Base-by-base conservation (phyloP, 345 rosid genomes). In the Dipteronia sinensis region DNA sequence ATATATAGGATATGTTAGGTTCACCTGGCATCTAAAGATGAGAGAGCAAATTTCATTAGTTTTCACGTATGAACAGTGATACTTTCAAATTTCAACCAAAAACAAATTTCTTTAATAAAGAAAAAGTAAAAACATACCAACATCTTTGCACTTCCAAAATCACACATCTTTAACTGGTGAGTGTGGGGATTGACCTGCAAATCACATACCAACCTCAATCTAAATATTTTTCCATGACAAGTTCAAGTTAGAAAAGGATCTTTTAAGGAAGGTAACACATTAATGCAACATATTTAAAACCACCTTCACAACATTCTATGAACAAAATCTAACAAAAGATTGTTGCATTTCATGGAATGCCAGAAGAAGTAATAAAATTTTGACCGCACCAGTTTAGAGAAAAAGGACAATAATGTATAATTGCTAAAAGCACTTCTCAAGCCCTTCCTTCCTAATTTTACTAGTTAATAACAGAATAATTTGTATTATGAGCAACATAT, bases 131-230 rank as follows among this genome's bases (percentile, higher is more conserved):
- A 82, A 82, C 89, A 72, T 92, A 96, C 99, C 98, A 96, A 85
- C 90, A 86, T 96, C 93, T 96, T 96, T 77, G 99, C 99, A 77
- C 98, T 96, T 38, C 99, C 99, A 74, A 94, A 96, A 84, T 96
- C 99, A 40, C 99, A 96, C 31, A 96, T 93, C 84, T 94, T 96
- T 81, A 96, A 78, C 83, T 93, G 94, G 80, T 93, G 97, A 17
- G 91, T 89, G 56, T 87, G 92, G 76, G 98, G 92, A 85, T 94
- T 94, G 75, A 94, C 99, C 99, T 94, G 86, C 82, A 65, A 76
- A 78, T 83, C 22, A 51, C 51, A 84, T 19, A 59, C 77, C 7
- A 75, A 77, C 64, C 59, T 77, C 69, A 82, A 34, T 49, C 49
- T 38, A 71, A 55, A 38, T 27, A 68, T 71, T 25, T 69, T 64